Evolutionary conservation across 306 rosid genomes (phyloP), one percentile per base, ranked within the genome.

Genomic region (Quillaja saponaria): DNA sequence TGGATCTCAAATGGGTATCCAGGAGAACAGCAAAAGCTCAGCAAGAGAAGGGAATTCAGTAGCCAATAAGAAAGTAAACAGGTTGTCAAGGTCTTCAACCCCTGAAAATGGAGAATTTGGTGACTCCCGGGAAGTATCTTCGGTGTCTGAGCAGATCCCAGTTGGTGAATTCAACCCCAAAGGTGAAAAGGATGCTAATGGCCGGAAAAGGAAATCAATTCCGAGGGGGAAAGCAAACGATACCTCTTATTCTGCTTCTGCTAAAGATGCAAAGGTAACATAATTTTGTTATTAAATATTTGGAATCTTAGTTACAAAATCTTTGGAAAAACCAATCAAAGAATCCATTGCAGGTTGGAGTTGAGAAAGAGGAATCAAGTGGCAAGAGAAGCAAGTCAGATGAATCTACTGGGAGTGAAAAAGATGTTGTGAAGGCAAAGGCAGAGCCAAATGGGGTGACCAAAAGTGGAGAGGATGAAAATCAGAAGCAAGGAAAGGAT

Each of bases 61-160:
- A 34, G 46, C 72, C 8, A 72, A 70, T 5, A 80, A 67, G 76
- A 80, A 71, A 31, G 52, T 50, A 60, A 69, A 60, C 31, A 61
- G 74, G 57, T 59, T 69, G 8, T 72, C 79, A 13, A 80, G 82
- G 66, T 38, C 79, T 16, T 72, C 81, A 31, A 80, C 85, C 12
- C 85, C 79, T 4, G 85, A 80, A 56, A 77, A 81, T 40, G 72
- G 66, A 13, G 82, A 78, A 54, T 63, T 78, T 38, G 76, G 66
- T 6, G 82, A 76, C 63, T 79, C 87, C 14, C 64, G 78, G 65
- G 87, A 82, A 28, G 87, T 84, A 46, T 82, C 87, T 38, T 72
- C 84, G 3, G 76, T 78, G 41, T 82, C 87, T 40, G 84, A 79
- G 61, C 87, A 79, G 80, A 76, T 69, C 66, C 76, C 82, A 53